Evolutionary conservation across 345 rosid genomes (phyloP).

Genomic region (Brassica carinata): DNA sequence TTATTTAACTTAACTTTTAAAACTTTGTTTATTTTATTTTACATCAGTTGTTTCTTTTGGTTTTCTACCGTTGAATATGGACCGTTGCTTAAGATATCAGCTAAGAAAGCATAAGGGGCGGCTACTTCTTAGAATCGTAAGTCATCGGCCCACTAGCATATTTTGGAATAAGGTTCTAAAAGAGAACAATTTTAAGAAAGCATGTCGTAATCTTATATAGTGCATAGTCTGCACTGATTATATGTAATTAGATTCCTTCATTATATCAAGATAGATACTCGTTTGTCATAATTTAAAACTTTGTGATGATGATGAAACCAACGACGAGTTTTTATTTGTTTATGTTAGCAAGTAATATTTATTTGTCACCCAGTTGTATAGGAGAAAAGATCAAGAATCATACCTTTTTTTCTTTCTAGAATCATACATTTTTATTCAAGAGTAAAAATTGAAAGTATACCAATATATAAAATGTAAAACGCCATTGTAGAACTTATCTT

Average conservation of each 20-base stretch:
- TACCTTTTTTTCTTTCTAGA: not conserved
- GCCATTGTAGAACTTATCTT: no score
- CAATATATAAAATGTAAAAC: no score
- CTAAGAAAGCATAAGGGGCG: not conserved
- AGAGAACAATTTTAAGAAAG: not conserved
- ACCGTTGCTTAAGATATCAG: slow-evolving; percentile 32
- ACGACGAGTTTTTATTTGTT: not conserved
- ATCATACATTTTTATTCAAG: no score
- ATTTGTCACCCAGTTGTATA: not conserved
- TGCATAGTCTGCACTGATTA: not conserved
- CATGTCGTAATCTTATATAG: not conserved
- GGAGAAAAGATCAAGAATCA: not conserved
- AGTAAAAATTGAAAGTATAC: no score
- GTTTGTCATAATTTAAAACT: not conserved
- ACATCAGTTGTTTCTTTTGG: not conserved
- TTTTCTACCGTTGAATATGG: slow-evolving; percentile 11
- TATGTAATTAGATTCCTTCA: not conserved
- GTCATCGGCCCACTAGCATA: slow-evolving; percentile 27
- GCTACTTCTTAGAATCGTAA: slow-evolving; percentile 20
- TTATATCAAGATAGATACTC: not conserved
- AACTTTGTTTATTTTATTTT: not conserved
- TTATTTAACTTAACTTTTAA: not conserved
- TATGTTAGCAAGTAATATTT: not conserved
- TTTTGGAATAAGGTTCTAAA: slow-evolving; percentile 22
- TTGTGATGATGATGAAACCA: not conserved